Conservation (phyloP, 108 stramenopile genomes). For the Skeletonema costatum region DNA sequence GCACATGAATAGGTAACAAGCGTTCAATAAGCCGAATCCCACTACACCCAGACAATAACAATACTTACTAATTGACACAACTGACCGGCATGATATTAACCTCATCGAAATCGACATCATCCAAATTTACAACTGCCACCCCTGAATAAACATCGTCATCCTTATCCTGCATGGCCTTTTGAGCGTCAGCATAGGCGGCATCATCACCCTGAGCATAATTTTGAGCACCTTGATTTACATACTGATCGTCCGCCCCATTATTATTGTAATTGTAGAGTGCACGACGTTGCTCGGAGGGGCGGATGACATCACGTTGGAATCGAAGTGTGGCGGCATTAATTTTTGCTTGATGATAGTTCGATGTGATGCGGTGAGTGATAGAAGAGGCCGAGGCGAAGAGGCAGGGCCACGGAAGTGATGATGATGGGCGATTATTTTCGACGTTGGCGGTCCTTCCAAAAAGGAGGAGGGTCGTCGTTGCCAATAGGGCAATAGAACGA, state of each 20-base stretch:
- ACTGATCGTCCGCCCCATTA: conserved; percentile 1
- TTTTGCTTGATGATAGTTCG: conserved; percentile 4
- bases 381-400: conserved; percentile 15
- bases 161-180: conserved; percentile 8
- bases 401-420: conserved; percentile 13
- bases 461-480: background rate
- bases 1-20: background rate
- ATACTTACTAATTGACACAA: conserved; percentile 89
- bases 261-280: background rate
- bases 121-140: background rate
- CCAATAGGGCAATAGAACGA: background rate
- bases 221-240: conserved; percentile 10
- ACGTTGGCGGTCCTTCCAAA: background rate
- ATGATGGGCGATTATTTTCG: background rate
- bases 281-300: background rate
- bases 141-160: conserved; percentile 53
- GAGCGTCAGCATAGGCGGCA: conserved; percentile 1
- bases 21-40: background rate
- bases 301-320: conserved; percentile 2
- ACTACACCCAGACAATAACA: background rate
- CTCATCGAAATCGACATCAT: conserved; percentile 64
- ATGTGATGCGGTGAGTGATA: conserved; percentile 17
- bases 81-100: conserved; percentile 82
- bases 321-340: background rate
- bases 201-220: conserved; percentile 24